These are phyloP conservation scores for Microsporum canis DNA, from an alignment of 2,329 filamentous ascomycete species.

Conservation along the genomic window DNA sequence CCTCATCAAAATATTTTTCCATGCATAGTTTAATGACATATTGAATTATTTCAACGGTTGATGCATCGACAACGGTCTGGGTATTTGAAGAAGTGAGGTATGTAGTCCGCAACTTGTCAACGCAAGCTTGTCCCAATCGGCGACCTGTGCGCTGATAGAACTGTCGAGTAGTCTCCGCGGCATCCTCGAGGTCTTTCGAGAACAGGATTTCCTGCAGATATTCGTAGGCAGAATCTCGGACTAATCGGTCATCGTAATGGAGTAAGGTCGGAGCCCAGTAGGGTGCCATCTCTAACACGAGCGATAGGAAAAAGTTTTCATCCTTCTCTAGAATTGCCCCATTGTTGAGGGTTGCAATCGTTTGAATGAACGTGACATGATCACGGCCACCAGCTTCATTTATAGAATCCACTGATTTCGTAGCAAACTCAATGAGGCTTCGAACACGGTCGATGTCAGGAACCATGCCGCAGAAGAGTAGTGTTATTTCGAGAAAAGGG, in stretches of 20 bases:
- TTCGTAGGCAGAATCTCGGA: constrained; percentile 37
- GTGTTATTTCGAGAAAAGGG: constrained; percentile 49
- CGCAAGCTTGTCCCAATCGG: constrained; percentile 23
- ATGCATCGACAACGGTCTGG: constrained; percentile 23
- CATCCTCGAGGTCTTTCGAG: constrained; percentile 23
- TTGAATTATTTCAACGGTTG: constrained; percentile 27
- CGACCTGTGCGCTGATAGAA: constrained; percentile 23
- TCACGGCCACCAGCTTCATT: constrained; percentile 38
- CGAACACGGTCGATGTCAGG: constrained; percentile 28
- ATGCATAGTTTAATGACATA: constrained; percentile 31
- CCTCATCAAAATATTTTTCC: constrained; percentile 25
- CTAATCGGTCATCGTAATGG: constrained; percentile 37
- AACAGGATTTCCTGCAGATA: constrained; percentile 36
- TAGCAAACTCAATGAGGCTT: constrained; percentile 31
- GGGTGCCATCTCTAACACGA: constrained; percentile 32
- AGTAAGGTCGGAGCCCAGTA: constrained; percentile 44
- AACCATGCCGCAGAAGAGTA: constrained; percentile 41
- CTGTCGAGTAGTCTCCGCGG: constrained; percentile 19
- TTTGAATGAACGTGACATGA: constrained; percentile 42
- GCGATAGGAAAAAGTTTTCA: constrained; percentile 24
- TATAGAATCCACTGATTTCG: constrained; percentile 40
- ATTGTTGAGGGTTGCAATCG: constrained; percentile 33
- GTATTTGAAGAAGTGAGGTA: constrained; percentile 21
- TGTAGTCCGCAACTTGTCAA: constrained; percentile 25
- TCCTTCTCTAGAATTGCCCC: constrained; percentile 25